Percentiles rank a stretch among this genome's conserved stretches.
Evolutionary conservation across 2,329 filamentous ascomycete genomes (phyloP).

Genomic region (Lasiodiplodia hormozganensis): DNA sequence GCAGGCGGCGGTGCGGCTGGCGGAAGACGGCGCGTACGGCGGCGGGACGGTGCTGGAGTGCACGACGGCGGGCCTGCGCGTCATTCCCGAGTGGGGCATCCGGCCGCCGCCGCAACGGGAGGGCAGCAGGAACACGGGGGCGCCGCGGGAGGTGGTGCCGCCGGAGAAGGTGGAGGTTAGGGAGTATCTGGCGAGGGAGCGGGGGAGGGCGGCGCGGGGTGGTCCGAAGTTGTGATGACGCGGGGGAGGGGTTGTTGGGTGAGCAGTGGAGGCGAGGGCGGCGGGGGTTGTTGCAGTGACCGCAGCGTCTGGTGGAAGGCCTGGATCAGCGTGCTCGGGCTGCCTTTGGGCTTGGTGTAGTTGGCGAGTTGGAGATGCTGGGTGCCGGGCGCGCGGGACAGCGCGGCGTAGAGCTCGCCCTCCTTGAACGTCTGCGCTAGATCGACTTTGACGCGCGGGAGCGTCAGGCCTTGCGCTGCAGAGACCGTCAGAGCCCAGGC

Average conservation of each 20-base stretch:
- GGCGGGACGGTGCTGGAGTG: conserved; percentile 16
- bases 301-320: not conserved
- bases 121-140: not conserved
- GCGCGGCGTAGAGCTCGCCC: conserved; percentile 68
- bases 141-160: conserved; percentile 8
- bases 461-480: conserved; percentile 67
- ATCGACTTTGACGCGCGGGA: conserved; percentile 65
- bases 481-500: conserved; percentile 71
- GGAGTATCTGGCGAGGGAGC: not conserved
- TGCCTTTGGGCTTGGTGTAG: not conserved
- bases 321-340: not conserved
- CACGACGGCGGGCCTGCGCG: conserved; percentile 2
- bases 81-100: conserved; percentile 1
- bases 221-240: not conserved
- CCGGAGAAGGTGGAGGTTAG: not conserved
- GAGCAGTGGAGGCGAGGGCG: too few species aligned
- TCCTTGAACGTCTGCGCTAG: conserved; percentile 60
- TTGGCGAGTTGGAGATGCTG: not conserved
- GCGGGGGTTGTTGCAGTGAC: not conserved
- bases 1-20: not conserved
- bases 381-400: not conserved
- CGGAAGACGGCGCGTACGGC: not conserved
- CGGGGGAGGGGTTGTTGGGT: too few species aligned
- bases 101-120: not conserved
- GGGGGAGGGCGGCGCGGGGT: not conserved